Percentiles rank a stretch among this genome's conserved stretches.
Evolutionary conservation across 2,329 filamentous ascomycete genomes (phyloP).

Genomic region (Sporothrix variecibatus): DNA sequence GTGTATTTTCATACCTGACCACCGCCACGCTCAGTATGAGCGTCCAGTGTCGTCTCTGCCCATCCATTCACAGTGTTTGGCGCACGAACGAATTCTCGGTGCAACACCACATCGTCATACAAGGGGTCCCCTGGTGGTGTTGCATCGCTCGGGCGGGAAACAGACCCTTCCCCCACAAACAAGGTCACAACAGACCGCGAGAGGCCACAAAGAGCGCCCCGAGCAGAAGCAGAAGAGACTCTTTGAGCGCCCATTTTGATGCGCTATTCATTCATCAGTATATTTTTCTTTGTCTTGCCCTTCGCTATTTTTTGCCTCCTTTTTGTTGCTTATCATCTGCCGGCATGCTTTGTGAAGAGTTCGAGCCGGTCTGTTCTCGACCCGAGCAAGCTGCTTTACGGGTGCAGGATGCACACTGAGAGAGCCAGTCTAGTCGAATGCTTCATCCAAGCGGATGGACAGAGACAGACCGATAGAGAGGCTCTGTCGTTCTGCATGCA

Average conservation of each 20-base stretch:
- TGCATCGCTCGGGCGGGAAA: conserved; percentile 22
- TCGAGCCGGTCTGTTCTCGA: not conserved
- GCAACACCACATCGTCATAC: conserved; percentile 13
- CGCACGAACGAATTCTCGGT: conserved; percentile 21
- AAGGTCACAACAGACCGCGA: not conserved
- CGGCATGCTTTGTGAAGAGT: not conserved
- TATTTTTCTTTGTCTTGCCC: not conserved
- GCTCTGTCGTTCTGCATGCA: not conserved
- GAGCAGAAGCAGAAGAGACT: not conserved
- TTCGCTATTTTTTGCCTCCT: not conserved
- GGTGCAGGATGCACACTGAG: not conserved
- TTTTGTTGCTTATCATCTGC: not conserved
- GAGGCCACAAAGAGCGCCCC: not conserved
- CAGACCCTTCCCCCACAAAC: conserved; percentile 14
- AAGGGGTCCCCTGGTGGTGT: conserved; percentile 4
- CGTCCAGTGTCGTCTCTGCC: not conserved
- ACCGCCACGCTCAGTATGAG: not conserved
- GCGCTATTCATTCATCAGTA: not conserved
- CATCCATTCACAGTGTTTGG: not conserved
- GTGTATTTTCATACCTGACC: not conserved
- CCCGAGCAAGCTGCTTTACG: too few species aligned
- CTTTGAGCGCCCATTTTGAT: too few species aligned
- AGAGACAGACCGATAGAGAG: not conserved
- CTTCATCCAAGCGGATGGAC: not conserved
- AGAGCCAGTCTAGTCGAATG: not conserved